phyloP scores from a whole-genome alignment of 2,329 filamentous ascomycete genomes.

The Aureobasidium melanogenum region DNA sequence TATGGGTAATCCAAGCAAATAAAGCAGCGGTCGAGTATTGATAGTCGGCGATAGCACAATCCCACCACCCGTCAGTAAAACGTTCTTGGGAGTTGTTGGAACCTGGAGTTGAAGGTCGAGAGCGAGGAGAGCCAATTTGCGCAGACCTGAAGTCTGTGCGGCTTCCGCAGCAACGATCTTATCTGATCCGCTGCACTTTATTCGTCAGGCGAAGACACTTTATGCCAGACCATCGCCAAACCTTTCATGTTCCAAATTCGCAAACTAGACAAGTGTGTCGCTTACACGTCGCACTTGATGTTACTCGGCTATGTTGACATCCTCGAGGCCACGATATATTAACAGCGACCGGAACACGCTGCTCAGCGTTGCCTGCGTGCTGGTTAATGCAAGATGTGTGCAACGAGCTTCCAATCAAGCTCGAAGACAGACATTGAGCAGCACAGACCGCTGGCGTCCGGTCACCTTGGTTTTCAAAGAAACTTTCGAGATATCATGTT shows the following conservation, averaged over 20 bases:
- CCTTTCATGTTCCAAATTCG: neutral
- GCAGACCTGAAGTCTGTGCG: neutral
- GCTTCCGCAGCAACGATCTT: neutral
- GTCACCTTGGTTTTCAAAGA: neutral
- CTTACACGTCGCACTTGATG: neutral
- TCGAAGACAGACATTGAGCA: neutral
- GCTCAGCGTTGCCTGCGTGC: neutral
- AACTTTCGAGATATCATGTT: no score
- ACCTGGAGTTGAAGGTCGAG: neutral
- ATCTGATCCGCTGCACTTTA: neutral
- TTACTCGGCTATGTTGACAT: neutral
- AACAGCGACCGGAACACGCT: neutral
- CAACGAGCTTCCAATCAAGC: neutral
- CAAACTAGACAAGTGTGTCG: neutral
- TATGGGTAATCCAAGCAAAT: neutral
- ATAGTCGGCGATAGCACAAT: neutral
- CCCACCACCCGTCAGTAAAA: neutral
- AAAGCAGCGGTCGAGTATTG: slow-evolving; percentile 1
- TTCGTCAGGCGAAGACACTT: neutral
- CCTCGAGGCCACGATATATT: neutral
- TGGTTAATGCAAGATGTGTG: neutral
- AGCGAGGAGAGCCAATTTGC: neutral
- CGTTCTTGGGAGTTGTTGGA: neutral
- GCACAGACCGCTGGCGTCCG: neutral
- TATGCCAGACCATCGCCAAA: slow-evolving; percentile 1